Evolutionary conservation across 202 grass and related monocot genomes (phyloP), one percentile per base, ranked within the genome.

Genomic region (Setaria italica): DNA sequence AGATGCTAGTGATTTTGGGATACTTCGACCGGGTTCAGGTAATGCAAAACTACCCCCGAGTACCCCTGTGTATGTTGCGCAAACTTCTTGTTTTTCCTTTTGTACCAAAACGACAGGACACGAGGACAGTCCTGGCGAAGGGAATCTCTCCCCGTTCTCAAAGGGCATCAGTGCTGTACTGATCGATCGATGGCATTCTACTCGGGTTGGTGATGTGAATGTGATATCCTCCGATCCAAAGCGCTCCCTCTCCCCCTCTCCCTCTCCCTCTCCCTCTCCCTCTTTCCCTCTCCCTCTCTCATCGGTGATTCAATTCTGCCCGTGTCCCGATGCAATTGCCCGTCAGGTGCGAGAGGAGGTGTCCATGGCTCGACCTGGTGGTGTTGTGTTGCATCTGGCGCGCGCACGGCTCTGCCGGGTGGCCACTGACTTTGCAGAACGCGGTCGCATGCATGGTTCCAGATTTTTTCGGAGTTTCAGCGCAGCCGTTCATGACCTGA

Each of bases 81-180:
- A 87, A 74, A 75, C 55, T 64, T 25, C 16, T 35, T 76, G 2
- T 37, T 39, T 35, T 59, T 46, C 9, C 43, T 46, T 46, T 46
- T 2, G 12, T 50, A 35, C 35, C 66, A 48, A 73, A 80, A 35
- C 45, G 79, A 72, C 41, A 78, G 41, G 62, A 81, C 76, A 43
- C 12, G 9, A 70, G 49, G 88, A 51, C 67, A 72, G 62, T 48
- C 83, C 19, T 72, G 83, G 37, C 49, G 72, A 70, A 54, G 60
- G 84, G 80, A 86, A 87, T 79, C 75, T 83, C 78, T 50, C 41
- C 63, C 79, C 83, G 19, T 83, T 86, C 50, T 77, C 37, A 14
- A 78, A 78, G 72, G 1, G 56, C 63, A 72, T 77, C 33, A 17
- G n/a, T 70, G 69, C 51, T 37, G 5, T 16, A 47, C n/a, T 84